Evolutionary conservation across 2,329 filamentous ascomycete species (phyloP), one percentile per base, ranked within the genome.

Genomic region (Calycina marina): DNA sequence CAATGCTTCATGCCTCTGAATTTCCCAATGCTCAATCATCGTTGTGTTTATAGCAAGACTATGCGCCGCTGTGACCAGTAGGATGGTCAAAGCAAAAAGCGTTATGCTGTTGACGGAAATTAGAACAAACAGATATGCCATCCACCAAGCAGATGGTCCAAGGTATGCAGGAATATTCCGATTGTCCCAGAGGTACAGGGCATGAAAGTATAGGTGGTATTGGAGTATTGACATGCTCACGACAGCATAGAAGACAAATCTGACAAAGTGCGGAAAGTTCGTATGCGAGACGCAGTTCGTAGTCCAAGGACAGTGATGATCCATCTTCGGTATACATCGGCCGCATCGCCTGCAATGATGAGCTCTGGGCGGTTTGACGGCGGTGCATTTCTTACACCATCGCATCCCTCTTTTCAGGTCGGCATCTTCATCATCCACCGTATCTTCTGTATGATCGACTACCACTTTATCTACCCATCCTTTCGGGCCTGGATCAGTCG

Each of bases 291-390:
- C 79, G 59, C 83, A 92, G 56, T 86, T 88, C 39, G 59, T 62
- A 3, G 80, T 88, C 82, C 82, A 90, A 3, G 82, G 80, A 50
- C 82, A 90, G 58, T 92, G 81, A 57, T 85, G 79, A 57, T 86
- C 80, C 80, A 86, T 86, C 56, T 73, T 78, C 22, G 78, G 77
- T 30, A 85, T 69, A 54, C 80, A 85, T 45, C 61, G 71, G 41
- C 62, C 62, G 58, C 82, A 92, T 44, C 70, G 69, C 40, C 74
- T 76, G 58, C 83, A 92, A 61, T 92, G 83, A 61, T 90, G 83
- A 1, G 81, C 72, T 41, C 83, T 64, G 1, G 77, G 72, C 2
- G 83, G 81, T 49, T 90, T 90, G 9, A 72, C 72, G 18, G 70
- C 67, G 29, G 69, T 60, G 54, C 83, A 92, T 54, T 81, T 84